A percentile compares a stretch with the other conserved stretches of the same genome.
Evolutionary conservation across 345 rosid species (phyloP).

Genomic region (Euphorbia lathyris): DNA sequence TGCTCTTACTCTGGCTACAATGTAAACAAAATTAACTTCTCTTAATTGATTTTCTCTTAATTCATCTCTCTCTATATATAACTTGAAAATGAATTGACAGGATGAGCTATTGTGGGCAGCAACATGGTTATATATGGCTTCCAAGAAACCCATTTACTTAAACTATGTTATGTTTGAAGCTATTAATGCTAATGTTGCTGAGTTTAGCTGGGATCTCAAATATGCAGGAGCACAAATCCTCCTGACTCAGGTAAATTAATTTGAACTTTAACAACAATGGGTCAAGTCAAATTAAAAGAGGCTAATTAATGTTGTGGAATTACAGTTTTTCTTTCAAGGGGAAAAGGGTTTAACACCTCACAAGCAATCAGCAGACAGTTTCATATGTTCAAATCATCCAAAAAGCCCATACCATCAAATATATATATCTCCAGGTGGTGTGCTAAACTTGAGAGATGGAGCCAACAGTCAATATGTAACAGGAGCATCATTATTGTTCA

Average conservation of each 20-base stretch:
- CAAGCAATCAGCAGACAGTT: conserved; percentile 73
- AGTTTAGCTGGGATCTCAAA: conserved; percentile 95
- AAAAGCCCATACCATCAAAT: conserved; percentile 67
- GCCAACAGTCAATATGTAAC: conserved; percentile 85
- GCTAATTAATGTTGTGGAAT: not conserved
- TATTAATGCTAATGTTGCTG: conserved; percentile 55
- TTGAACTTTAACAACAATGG: too few relatives aligned
- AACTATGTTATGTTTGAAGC: conserved; percentile 52
- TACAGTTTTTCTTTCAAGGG: conserved; percentile 61
- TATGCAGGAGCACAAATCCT: conserved; percentile 82
- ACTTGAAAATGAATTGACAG: conserved; percentile 27
- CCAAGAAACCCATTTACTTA: conserved; percentile 35
- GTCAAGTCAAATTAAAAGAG: too few relatives aligned
- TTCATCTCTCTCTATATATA: too few relatives aligned
- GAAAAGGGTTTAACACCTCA: conserved; percentile 31
- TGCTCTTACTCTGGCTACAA: conserved; percentile 90
- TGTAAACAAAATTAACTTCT: conserved; percentile 30
- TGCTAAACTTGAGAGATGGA: conserved; percentile 80
- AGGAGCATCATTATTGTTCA: conserved; percentile 52
- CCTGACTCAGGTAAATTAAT: conserved; percentile 46
- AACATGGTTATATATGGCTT: conserved; percentile 78
- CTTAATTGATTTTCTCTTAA: too few relatives aligned
- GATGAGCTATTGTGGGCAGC: conserved; percentile 97
- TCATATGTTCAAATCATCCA: conserved; percentile 67
- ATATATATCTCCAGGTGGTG: conserved; percentile 62